Evolutionary conservation across 192 early-diverging fungal genomes (phyloP).

Genomic region (Entomortierella chlamydospora): DNA sequence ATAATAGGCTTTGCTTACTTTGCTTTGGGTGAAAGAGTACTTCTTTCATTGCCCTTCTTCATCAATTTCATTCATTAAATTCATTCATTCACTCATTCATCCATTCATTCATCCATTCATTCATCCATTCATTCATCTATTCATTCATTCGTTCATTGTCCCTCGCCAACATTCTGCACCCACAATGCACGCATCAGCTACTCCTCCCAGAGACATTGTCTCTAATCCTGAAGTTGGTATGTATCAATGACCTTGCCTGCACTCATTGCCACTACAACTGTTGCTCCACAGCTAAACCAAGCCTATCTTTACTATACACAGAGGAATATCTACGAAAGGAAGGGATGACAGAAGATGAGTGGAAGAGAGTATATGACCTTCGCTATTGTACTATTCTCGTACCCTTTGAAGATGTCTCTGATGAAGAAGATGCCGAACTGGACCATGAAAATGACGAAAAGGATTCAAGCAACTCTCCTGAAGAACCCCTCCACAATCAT

Average conservation of each 20-base stretch:
- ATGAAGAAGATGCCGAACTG: neutral
- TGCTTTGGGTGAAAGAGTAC: too few species aligned
- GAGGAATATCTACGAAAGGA: constrained; percentile 27
- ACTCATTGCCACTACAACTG: neutral
- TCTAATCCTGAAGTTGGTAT: neutral
- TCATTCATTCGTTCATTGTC: too few species aligned
- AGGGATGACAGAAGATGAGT: constrained; percentile 33
- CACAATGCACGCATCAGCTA: too few species aligned
- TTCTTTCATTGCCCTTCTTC: too few species aligned
- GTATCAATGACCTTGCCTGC: neutral
- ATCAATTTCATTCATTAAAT: too few species aligned
- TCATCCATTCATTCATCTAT: too few species aligned
- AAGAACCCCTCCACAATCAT: neutral
- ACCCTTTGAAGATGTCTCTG: constrained; percentile 18
- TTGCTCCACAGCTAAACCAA: neutral
- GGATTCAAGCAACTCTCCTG: neutral
- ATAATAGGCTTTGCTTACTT: too few species aligned
- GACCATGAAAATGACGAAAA: neutral
- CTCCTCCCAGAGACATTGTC: neutral
- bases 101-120: too few species aligned
- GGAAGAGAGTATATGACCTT: constrained; percentile 38
- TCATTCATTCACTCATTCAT: too few species aligned
- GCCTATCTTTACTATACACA: neutral
- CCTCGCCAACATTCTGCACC: too few species aligned
- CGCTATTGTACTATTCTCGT: constrained; percentile 49